These are phyloP conservation scores for Phyllosticta citriasiana DNA, from an alignment of 2,329 filamentous ascomycete species.

Conservation along the genomic window DNA sequence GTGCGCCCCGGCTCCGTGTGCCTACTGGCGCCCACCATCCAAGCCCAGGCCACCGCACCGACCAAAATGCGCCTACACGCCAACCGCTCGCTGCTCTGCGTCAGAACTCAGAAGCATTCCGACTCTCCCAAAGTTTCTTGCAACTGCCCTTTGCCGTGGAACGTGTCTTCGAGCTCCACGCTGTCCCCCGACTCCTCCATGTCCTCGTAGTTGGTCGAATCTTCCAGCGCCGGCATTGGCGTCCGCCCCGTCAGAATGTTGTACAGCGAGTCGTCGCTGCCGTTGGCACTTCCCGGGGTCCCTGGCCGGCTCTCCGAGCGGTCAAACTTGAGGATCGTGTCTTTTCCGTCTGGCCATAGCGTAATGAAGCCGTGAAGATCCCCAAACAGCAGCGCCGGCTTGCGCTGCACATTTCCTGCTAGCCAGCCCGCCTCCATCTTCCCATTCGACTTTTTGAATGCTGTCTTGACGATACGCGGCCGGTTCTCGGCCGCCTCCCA, in stretches of 20 bases:
- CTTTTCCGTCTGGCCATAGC: slow-evolving; percentile 11
- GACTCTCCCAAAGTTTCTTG: slow-evolving; percentile 10
- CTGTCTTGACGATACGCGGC: slow-evolving; percentile 9
- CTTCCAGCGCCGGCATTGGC: slow-evolving; percentile 24
- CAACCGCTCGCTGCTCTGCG: background rate
- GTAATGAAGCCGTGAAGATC: slow-evolving; percentile 3
- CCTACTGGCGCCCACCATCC: background rate
- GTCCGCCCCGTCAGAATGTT: slow-evolving; percentile 39
- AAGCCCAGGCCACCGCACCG: background rate
- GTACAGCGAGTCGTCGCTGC: slow-evolving; percentile 38
- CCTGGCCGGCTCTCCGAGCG: slow-evolving; percentile 12
- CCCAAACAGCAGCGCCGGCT: slow-evolving; percentile 13
- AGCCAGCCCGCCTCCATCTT: slow-evolving; percentile 6
- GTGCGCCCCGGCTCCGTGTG: background rate
- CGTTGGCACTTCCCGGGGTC: slow-evolving; percentile 21
- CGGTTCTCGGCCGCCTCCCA: slow-evolving; percentile 19
- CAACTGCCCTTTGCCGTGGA: slow-evolving; percentile 7
- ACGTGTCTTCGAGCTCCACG: slow-evolving; percentile 4
- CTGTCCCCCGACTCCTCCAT: slow-evolving; percentile 19
- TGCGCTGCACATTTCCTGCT: slow-evolving; percentile 21
- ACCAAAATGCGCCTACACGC: background rate
- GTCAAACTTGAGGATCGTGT: slow-evolving; percentile 21
- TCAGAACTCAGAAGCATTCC: slow-evolving; percentile 9
- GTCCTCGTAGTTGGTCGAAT: slow-evolving; percentile 13
- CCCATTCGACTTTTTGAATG: slow-evolving; percentile 13